Evolutionary conservation across 768 basidiomycete species (phyloP).

Genomic region (Tulasnella sp.): DNA sequence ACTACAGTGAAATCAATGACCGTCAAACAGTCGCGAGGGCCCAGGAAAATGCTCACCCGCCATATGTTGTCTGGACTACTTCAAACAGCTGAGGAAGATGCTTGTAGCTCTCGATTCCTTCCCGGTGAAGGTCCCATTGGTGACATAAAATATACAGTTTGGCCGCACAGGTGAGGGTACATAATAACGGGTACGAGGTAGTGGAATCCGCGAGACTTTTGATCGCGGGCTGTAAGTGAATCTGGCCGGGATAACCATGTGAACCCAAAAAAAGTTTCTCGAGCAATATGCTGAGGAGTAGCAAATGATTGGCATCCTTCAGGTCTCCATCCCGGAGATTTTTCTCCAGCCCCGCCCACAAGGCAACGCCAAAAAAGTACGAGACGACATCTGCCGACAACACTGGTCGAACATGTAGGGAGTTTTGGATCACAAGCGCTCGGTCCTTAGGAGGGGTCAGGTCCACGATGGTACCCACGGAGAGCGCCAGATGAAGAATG

Average conservation of each 20-base stretch:
- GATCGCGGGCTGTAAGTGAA: too few species aligned
- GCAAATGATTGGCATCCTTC: too few species aligned
- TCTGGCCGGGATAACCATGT: too few species aligned
- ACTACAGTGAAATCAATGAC: background rate
- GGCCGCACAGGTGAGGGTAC: background rate
- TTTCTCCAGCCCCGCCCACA: too few species aligned
- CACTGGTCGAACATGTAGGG: background rate
- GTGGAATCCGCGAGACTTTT: background rate
- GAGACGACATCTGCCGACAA: too few species aligned
- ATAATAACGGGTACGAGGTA: background rate
- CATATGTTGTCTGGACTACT: background rate
- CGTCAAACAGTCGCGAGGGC: background rate
- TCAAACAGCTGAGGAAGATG: background rate
- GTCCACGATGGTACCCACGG: background rate
- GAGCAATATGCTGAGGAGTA: too few species aligned
- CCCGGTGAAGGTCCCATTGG: background rate
- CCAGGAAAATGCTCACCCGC: background rate
- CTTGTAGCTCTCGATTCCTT: background rate
- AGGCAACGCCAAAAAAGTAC: too few species aligned
- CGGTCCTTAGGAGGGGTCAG: background rate
- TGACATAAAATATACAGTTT: background rate
- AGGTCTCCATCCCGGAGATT: too few species aligned
- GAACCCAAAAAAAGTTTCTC: too few species aligned
- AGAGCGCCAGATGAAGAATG: background rate
- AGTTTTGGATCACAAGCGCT: background rate